Base-by-base conservation (phyloP, 2,329 filamentous ascomycete species). In the Fusarium udum region DNA sequence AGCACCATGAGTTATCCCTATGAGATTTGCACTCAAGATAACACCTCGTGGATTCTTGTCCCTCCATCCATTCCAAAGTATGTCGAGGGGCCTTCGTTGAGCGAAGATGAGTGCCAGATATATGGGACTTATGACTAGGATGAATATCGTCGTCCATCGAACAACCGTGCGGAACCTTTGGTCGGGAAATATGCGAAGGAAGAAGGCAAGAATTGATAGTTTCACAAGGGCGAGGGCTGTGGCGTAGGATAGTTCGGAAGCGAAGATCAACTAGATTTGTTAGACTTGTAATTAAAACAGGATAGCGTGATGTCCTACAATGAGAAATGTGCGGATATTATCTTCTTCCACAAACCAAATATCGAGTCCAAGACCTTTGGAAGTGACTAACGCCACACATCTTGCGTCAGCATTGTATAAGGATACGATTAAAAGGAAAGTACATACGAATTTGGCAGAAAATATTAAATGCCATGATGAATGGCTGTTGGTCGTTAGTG, bases 111-210 rank as follows among this genome's bases (percentile, higher is more conserved):
- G 28, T 2, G 16, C 6, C 0, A 57, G 6, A 4, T 40, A 57
- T 12, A 28, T 2, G 0, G 39, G 4, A 0, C 18, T n/a, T 7
- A 48, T 39, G 4, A 37, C 0, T 0, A 48, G 11, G 7, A 45
- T 37, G 2, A 43, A 39, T 7, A 5, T 28, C 0, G 34, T 34
- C 1, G 67, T 70, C 15, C 22, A 26, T 7, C 42, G 24, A 0
- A 65, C 24, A 13, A n/a, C 24, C 0, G 15, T 26, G 9, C 53
- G 39, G 6, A 69, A 69, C 1, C 3, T 56, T 13, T 12, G 7
- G 18, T 64, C 53, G 1, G 60, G 67, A 6, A 65, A 69, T 15
- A 69, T 36, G 1, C 65, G 60, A 9, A 70, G 42, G 22, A 65
- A 70, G n/a, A 70, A 70, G 11, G 45, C 36, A 1, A 70, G 14